Base-by-base conservation (phyloP, 306 rosid species). In the Chamaecrista fasciculata region DNA sequence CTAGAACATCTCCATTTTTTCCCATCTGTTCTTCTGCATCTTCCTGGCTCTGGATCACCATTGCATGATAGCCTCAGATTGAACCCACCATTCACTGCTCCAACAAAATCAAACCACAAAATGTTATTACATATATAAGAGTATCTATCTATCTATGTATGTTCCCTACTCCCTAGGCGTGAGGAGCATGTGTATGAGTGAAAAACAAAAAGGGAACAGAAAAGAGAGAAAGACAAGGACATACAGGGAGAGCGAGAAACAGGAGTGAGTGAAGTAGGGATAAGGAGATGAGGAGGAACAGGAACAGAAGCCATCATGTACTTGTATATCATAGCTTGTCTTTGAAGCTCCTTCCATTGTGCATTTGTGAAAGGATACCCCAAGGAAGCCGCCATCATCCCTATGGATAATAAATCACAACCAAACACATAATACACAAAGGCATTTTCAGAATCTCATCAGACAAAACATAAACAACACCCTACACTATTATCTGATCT, bases 1-100 rank as follows among this genome's bases (percentile, higher is more conserved):
- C 92, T 82, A 0, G 95, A 87, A 48, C 96, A 90, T 76, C 96
- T 83, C 96, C 96, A 90, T 85, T 90, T 90, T 57, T 90, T 90
- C 4, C 96, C 96, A 53, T 90, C 96, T 1, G 96, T 90, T 66
- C 96, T 90, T 64, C 73, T 82, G 64, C 96, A 90, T 74, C 96
- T 79, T 9, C 90, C 95, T 21, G 90, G 87, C 62, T 90, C 95
- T 2, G 84, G 81, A 83, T 90, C 96, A 36, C 56, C 63, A 11
- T 80, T 51, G 26, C 69, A 85, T 21, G 87, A 82, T 34, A 81
- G 47, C 76, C 86, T 78, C 66, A 84, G 56, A 65, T 87, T 85
- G 78, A 83, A 83, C 14, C 84, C 87, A 62, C 79, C 72, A 23
- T 78, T 78, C 70, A 71, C 87, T 81, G 74, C 34, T 57, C 70